Conservation (phyloP, 805 yeast species). For the Helenozyma rhizophorensis region DNA sequence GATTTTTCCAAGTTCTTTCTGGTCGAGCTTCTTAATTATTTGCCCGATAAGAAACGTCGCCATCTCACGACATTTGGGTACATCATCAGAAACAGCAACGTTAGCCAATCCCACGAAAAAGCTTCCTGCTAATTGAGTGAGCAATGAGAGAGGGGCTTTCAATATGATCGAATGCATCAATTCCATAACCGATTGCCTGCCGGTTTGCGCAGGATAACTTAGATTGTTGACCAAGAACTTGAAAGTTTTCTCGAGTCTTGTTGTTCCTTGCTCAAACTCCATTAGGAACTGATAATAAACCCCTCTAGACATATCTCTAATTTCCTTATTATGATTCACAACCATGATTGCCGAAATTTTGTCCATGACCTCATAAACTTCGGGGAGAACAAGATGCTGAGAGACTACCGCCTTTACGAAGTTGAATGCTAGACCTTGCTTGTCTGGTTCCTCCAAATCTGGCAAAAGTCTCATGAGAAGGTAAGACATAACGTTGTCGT, state of each 20-base stretch:
- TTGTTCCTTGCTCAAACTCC: conserved; percentile 92
- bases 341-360: conserved; percentile 79
- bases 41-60: conserved; percentile 58
- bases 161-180: conserved; percentile 65
- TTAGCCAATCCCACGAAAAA: conserved; percentile 81
- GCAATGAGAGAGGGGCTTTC: conserved; percentile 57
- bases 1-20: conserved; percentile 23
- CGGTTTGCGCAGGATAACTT: conserved; percentile 78
- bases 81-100: conserved; percentile 72
- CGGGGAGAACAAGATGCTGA: conserved; percentile 74
- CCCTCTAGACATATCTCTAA: conserved; percentile 79
- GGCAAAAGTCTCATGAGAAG: conserved; percentile 71
- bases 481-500: conserved; percentile 69
- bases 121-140: conserved; percentile 61
- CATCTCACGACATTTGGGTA: conserved; percentile 78
- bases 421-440: conserved; percentile 83
- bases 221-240: conserved; percentile 75
- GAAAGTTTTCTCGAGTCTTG: conserved; percentile 78
- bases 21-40: conserved; percentile 48
- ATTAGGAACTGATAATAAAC: conserved; percentile 79
- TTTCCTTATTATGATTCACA: conserved; percentile 78
- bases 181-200: conserved; percentile 89
- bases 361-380: conserved; percentile 85
- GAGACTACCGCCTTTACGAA: conserved; percentile 76
- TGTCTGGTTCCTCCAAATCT: conserved; percentile 84